Conservation (phyloP, 1,284 basidiomycete genomes). For the Pseudozyma sp. region DNA sequence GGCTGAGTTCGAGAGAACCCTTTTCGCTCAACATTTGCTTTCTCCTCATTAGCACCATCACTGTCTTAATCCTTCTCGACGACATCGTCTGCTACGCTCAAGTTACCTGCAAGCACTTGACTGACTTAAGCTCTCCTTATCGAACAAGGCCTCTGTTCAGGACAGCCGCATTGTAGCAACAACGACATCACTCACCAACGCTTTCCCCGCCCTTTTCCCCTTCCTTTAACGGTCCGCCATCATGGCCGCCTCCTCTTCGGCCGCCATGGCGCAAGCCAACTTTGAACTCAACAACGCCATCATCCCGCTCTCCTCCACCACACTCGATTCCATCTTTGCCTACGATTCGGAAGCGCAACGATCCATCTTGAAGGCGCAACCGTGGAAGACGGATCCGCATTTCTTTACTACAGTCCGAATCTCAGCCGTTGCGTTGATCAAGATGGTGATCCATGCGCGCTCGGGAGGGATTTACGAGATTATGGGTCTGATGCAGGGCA, state of each 20-base stretch:
- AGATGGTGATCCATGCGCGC: slow-evolving; percentile 99
- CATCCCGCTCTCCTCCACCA: slow-evolving; percentile 43
- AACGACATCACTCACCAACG: background rate
- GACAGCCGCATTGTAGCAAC: background rate
- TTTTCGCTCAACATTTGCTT: background rate
- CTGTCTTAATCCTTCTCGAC: no score
- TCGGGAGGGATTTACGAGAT: slow-evolving; percentile 98
- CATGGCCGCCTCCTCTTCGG: slow-evolving; percentile 19
- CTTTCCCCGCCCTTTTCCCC: background rate
- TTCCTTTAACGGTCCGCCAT: background rate
- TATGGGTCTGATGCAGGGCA: slow-evolving; percentile 99
- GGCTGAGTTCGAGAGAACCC: no score
- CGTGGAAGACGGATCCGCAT: slow-evolving; percentile 90
- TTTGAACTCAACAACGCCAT: slow-evolving; percentile 88
- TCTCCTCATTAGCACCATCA: background rate
- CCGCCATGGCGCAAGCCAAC: slow-evolving; percentile 77
- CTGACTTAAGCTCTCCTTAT: no score
- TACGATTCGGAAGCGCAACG: slow-evolving; percentile 82
- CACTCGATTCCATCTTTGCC: slow-evolving; percentile 62
- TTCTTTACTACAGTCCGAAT: slow-evolving; percentile 96
- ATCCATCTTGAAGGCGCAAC: slow-evolving; percentile 78
- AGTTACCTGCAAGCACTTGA: no score
- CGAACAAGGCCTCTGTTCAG: no score
- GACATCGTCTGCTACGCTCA: no score
- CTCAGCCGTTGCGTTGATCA: slow-evolving; percentile 93